Evolutionary conservation across 495 filamentous ascomycete species (phyloP), one percentile per base, ranked within the genome.

Genomic region (Platismatia glauca): DNA sequence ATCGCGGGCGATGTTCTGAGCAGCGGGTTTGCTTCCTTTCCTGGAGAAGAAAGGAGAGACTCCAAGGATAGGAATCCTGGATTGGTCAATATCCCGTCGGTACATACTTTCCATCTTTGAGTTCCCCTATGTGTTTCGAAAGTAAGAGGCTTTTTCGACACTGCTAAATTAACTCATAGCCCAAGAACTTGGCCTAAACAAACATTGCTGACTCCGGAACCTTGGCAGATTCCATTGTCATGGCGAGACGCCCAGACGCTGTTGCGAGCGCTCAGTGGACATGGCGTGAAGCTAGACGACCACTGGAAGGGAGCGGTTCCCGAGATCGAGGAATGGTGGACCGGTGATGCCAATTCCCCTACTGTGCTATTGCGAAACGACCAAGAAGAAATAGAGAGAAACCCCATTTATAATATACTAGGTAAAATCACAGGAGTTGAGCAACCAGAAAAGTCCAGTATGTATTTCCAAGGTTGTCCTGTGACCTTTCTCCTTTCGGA

Each of bases 331-430:
- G 79, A 87, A 58, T 91, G 86, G 87, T 97, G 89, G 88, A 88
- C 91, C 4, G 94, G 94, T 22, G 84, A 90, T 70, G 70, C 76
- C 5, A 82, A 79, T 0, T 93, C 91, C 24, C 90, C 91, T 4
- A 79, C 80, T 24, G 87, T 98, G 33, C 84, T 88, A 55, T 80
- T 98, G n/a, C 81, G 86, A 72, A 98, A 98, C 69, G 74, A 89
- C 50, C 90, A 96, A 66, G 91, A 95, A 66, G 91, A 95, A 68
- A 78, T 82, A 20, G 84, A 91, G 53, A 79, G 87, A 67, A 89
- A 93, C 68, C 82, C 86, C 8, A 95, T 98, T 46, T 95, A 89
- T 78, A 98, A 98, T 70, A 83, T 97, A 0, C 80, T 94, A 57
- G 94, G 89, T 29, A 79, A 82, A 55, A 93, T 98, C 58, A 67